Conservation (phyloP, 371 early-diverging fungal species). For the Mucor racemosus region DNA sequence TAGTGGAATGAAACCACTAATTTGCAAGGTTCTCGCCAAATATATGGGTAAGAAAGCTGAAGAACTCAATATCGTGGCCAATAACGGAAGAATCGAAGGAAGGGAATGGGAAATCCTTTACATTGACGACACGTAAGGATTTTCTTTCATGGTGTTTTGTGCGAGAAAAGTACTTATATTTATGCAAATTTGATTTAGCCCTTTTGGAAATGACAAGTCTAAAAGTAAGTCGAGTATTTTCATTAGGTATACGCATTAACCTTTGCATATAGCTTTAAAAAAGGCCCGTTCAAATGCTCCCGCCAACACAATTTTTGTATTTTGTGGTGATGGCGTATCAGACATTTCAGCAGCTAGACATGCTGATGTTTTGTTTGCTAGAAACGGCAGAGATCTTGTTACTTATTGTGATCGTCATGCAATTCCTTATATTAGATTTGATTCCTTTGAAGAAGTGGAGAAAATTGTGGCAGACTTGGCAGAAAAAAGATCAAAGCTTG, state of each 20-base stretch:
- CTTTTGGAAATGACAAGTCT: conserved; percentile 66
- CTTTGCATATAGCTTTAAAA: conserved; percentile 26
- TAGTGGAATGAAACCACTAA: conserved; percentile 56
- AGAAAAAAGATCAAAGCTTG: background rate
- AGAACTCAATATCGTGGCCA: conserved; percentile 53
- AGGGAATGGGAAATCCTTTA: conserved; percentile 62
- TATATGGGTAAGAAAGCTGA: conserved; percentile 48
- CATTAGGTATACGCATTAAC: too few relatives aligned
- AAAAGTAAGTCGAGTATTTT: conserved; percentile 28
- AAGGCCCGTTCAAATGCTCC: conserved; percentile 38
- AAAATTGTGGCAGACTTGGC: conserved; percentile 10
- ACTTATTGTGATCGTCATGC: conserved; percentile 60
- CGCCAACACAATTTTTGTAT: conserved; percentile 52
- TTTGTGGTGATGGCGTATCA: conserved; percentile 72
- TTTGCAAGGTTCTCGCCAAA: conserved; percentile 48
- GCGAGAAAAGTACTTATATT: background rate
- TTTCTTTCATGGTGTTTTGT: background rate
- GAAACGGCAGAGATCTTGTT: conserved; percentile 64
- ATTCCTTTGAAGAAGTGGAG: conserved; percentile 52
- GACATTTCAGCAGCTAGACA: conserved; percentile 69
- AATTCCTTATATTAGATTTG: conserved; percentile 56
- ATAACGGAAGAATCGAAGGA: conserved; percentile 47
- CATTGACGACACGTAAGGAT: conserved; percentile 58
- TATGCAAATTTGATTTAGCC: conserved; percentile 17
- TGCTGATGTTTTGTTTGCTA: conserved; percentile 68